These are phyloP conservation scores for Zygoascus sp. DNA, from an alignment of 1,139 yeast species.

Conservation along the genomic window DNA sequence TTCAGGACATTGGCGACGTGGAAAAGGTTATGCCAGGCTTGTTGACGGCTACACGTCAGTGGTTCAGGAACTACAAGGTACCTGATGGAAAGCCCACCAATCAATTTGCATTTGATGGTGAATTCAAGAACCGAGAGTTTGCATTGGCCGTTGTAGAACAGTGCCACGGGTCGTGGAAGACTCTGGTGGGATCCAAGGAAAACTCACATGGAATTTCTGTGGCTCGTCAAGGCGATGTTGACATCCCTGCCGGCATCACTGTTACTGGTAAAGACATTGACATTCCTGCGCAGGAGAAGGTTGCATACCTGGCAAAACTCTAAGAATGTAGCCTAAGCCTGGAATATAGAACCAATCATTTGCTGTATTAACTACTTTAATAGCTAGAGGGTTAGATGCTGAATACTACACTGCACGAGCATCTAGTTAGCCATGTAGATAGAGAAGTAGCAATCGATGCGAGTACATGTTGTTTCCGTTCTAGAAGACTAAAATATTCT, in stretches of 20 bases:
- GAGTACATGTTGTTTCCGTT: too few species aligned
- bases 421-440: too few species aligned
- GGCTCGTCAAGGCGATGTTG: neutral
- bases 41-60: slow-evolving; percentile 74
- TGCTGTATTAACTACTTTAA: too few species aligned
- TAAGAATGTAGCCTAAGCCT: too few species aligned
- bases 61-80: slow-evolving; percentile 87
- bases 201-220: slow-evolving; percentile 1
- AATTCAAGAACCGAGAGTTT: slow-evolving; percentile 63
- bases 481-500: too few species aligned
- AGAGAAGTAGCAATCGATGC: too few species aligned
- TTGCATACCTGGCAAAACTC: slow-evolving; percentile 4
- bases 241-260: neutral
- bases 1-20: slow-evolving; percentile 73
- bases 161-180: slow-evolving; percentile 67
- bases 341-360: too few species aligned
- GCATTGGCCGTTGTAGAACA: slow-evolving; percentile 66
- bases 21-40: slow-evolving; percentile 73
- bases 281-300: neutral
- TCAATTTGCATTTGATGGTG: slow-evolving; percentile 77
- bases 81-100: slow-evolving; percentile 89
- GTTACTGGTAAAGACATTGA: neutral
- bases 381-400: too few species aligned
- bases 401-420: too few species aligned
- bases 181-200: slow-evolving; percentile 47